Evolutionary conservation across 768 basidiomycete genomes (phyloP).

Genomic region (Leccinum truebloodii): DNA sequence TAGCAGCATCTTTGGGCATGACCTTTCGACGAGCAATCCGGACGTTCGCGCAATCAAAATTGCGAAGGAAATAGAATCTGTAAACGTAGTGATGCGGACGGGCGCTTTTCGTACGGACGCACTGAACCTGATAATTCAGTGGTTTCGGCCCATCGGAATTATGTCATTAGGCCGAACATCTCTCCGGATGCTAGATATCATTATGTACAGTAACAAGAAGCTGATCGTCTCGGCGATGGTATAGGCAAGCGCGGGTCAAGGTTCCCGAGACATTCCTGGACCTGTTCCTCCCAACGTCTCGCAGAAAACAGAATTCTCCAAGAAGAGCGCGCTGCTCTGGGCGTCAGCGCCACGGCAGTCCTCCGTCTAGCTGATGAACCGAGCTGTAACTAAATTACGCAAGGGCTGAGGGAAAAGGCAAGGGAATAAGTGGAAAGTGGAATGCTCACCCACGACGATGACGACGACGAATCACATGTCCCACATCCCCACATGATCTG

Average conservation of each 20-base stretch:
- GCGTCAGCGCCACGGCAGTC: neutral
- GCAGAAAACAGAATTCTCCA: neutral
- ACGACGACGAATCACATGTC: neutral
- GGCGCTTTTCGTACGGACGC: neutral
- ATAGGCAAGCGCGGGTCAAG: neutral
- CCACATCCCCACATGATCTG: neutral
- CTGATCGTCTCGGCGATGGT: neutral
- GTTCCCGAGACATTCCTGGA: neutral
- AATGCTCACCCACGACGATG: neutral
- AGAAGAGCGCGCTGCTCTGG: neutral
- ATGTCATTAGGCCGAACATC: neutral
- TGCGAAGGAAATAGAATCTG: neutral
- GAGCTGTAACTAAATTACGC: neutral
- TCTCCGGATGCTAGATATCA: neutral
- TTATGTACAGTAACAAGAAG: constrained; percentile 17
- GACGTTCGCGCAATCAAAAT: neutral
- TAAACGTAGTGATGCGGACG: neutral
- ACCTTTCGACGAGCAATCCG: constrained; percentile 1
- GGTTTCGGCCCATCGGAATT: neutral
- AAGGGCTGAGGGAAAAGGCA: neutral
- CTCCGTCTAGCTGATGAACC: neutral
- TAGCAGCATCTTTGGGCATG: constrained; percentile 35
- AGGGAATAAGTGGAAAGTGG: neutral
- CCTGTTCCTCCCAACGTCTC: neutral
- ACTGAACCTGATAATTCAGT: neutral